These are phyloP conservation scores for Magnusiomyces clavatus DNA, from an alignment of 1,139 yeast species.

Conservation along the genomic window DNA sequence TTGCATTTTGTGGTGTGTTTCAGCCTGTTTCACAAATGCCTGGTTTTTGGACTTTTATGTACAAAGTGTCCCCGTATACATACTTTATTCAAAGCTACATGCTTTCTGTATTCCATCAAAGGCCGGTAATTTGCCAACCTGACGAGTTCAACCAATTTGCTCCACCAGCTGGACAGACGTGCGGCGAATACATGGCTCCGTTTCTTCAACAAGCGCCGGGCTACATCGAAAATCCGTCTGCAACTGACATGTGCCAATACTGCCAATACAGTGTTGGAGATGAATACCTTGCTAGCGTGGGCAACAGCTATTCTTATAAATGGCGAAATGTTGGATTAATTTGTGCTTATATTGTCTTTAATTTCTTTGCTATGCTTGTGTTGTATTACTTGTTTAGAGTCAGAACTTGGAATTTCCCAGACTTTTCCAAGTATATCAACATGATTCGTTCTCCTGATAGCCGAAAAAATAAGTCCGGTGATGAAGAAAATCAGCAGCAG, in stretches of 20 bases:
- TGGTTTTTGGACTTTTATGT: slow-evolving; percentile 54
- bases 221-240: slow-evolving; percentile 36
- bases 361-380: slow-evolving; percentile 40
- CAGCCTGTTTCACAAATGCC: slow-evolving; percentile 43
- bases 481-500: too few relatives aligned
- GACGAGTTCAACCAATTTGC: slow-evolving; percentile 41
- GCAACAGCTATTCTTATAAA: slow-evolving; percentile 37
- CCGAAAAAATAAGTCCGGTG: too few relatives aligned
- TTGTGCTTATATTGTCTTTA: slow-evolving; percentile 50
- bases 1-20: slow-evolving; percentile 54
- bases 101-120: slow-evolving; percentile 38
- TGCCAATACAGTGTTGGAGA: slow-evolving; percentile 42
- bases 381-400: slow-evolving; percentile 32
- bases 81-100: slow-evolving; percentile 45
- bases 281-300: slow-evolving; percentile 36
- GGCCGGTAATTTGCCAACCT: slow-evolving; percentile 38
- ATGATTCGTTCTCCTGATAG: background rate
- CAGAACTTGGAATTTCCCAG: slow-evolving; percentile 8
- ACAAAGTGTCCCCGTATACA: slow-evolving; percentile 47
- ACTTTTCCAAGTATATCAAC: background rate
- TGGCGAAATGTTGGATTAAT: slow-evolving; percentile 64
- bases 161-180: slow-evolving; percentile 45
- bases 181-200: slow-evolving; percentile 37
- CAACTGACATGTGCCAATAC: slow-evolving; percentile 39
- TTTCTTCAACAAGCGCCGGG: slow-evolving; percentile 37